Evolutionary conservation across 495 filamentous ascomycete species (phyloP), one percentile per base, ranked within the genome.

Genomic region (Hypoxylon cercidicola): DNA sequence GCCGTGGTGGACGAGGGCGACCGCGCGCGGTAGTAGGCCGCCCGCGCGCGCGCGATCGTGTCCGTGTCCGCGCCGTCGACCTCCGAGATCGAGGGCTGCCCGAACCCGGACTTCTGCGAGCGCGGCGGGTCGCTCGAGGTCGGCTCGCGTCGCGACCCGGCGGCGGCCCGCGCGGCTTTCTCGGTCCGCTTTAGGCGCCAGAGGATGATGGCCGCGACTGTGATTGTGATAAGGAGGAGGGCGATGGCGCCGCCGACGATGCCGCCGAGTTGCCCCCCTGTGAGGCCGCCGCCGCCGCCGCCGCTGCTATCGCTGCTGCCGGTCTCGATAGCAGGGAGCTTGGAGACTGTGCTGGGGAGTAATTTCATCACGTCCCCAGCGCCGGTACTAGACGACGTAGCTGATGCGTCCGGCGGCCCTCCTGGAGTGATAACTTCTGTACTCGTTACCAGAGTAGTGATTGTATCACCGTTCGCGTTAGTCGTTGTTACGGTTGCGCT

Each of bases 191-290:
- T 78, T 4, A 83, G 73, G 1, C 74, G 74, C 7, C 74, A 68
- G 47, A 81, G 64, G 48, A 82, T 71, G 19, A 83, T 44, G 55
- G 55, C 72, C 0, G 78, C 71, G 13, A 75, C 74, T 11, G 55
- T 54, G 16, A 82, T 12, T 12, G 82, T 72, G 34, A 74, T 59
- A 8, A 78, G n/a, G 0, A 82, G 55, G 0, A 82, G 35, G 7
- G 66, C 70, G n/a, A 80, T 66, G 4, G 71, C 78, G 10, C 78
- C 80, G 35, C 71, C 74, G n/a, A 81, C 69, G 51, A 83, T 82
- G 6, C 80, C 80, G 1, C 77, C 80, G 0, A 83, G 54, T 9
- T 76, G 72, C 0, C 64, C 64, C 0, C 49, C 46, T 11, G 72
- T 75, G 32, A 83, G 75, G 9, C 66, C 64, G 1, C 62, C 51